Evolutionary conservation across 352 stramenopile genomes (phyloP).

Genomic region (Phytopythium mirpurense): DNA sequence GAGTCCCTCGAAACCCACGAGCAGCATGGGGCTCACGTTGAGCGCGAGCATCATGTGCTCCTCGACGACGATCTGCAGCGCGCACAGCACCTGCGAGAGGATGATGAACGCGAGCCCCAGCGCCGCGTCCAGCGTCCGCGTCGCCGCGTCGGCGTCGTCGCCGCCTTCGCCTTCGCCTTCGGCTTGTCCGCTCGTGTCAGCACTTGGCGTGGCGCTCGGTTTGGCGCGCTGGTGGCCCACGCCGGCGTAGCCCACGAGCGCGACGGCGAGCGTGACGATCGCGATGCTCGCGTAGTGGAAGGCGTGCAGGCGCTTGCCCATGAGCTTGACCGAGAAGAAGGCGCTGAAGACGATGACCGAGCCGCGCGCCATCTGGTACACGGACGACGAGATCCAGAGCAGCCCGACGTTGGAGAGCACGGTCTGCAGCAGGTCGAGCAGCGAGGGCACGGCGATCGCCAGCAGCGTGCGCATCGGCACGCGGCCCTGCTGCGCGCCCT

Average conservation of each 20-base stretch:
- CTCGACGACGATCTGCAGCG: constrained; percentile 88
- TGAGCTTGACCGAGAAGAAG: constrained; percentile 78
- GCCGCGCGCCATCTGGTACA: constrained; percentile 89
- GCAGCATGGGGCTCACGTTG: constrained; percentile 82
- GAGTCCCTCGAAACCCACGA: constrained; percentile 83
- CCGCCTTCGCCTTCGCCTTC: too few species aligned
- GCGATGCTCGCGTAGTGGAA: constrained; percentile 87
- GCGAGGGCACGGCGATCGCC: constrained; percentile 56
- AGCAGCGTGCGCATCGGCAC: constrained; percentile 50
- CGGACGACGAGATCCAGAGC: constrained; percentile 84
- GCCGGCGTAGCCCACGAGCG: constrained; percentile 64
- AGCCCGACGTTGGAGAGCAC: constrained; percentile 84
- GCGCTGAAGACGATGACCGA: constrained; percentile 91
- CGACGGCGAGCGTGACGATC: constrained; percentile 64
- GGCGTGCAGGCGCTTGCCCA: constrained; percentile 72
- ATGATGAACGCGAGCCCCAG: constrained; percentile 79
- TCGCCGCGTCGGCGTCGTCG: background rate
- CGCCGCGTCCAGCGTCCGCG: constrained; percentile 42
- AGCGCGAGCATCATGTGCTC: constrained; percentile 83
- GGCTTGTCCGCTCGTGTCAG: too few species aligned
- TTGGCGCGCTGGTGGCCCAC: constrained; percentile 23
- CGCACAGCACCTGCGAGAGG: constrained; percentile 70
- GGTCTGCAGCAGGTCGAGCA: constrained; percentile 84
- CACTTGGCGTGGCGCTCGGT: too few species aligned
- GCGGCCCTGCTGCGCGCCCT: constrained; percentile 13